phyloP scores from a whole-genome alignment of 192 early-diverging fungal genomes.

The Backusella psychrophila region DNA sequence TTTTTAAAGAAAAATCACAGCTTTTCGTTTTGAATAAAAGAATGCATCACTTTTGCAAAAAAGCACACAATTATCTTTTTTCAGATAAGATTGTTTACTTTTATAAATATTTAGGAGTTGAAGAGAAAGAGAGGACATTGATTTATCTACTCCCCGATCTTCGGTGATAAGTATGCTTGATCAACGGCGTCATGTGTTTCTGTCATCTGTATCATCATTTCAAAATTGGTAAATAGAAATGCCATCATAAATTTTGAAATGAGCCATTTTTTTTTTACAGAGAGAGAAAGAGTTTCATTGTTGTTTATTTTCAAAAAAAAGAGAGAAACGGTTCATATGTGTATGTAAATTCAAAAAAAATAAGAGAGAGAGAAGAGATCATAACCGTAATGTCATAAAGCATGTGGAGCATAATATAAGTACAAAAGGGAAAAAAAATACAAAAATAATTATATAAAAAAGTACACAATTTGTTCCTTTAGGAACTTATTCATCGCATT shows the following conservation, averaged over 20 bases:
- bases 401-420: background rate
- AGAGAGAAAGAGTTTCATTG: background rate
- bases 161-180: background rate
- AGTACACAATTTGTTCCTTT: background rate
- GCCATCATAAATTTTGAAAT: background rate
- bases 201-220: background rate
- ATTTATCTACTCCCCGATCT: background rate
- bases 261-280: background rate
- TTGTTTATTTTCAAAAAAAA: background rate
- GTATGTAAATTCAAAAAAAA: slow-evolving; percentile 1
- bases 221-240: slow-evolving; percentile 1
- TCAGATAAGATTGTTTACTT: no score
- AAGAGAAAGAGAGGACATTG: background rate
- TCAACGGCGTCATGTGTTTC: background rate
- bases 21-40: no score
- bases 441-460: slow-evolving; percentile 8
- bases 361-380: background rate
- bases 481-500: slow-evolving; percentile 2
- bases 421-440: background rate
- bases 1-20: no score
- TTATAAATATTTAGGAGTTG: background rate
- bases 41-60: no score
- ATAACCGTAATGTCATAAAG: background rate
- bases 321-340: background rate
- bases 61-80: no score